Evolutionary conservation across 164 flowering plant species (phyloP).

Genomic region (Tetrastigma voinierianum): DNA sequence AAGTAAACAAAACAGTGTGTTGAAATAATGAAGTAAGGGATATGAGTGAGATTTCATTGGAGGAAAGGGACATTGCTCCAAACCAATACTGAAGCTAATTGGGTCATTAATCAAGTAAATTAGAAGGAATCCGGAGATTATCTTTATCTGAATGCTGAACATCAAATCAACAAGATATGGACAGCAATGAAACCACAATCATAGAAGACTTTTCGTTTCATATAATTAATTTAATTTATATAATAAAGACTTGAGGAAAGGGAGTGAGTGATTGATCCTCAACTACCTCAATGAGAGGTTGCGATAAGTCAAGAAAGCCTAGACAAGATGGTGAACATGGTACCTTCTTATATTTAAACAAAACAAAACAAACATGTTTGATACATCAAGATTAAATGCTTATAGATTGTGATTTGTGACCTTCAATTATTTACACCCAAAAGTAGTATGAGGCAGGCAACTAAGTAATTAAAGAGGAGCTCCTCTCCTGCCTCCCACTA

Average conservation of each 20-base stretch:
- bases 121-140: not conserved
- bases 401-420: too few species aligned
- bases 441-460: too few species aligned
- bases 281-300: not conserved
- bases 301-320: not conserved
- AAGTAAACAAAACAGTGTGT: too few species aligned
- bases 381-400: too few species aligned
- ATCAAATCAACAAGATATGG: not conserved
- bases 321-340: not conserved
- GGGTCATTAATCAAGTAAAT: too few species aligned
- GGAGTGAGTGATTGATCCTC: constrained; percentile 6
- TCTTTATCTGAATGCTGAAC: not conserved
- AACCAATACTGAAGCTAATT: too few species aligned
- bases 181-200: constrained; percentile 3
- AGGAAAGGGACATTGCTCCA: too few species aligned
- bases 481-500: too few species aligned
- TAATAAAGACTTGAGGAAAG: not conserved
- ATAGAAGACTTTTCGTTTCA: not conserved
- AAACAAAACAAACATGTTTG: not conserved
- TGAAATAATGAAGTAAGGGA: too few species aligned
- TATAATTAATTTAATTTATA: not conserved
- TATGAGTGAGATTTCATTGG: too few species aligned
- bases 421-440: too few species aligned
- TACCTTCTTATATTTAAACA: not conserved
- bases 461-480: too few species aligned